Evolutionary conservation across 1,284 basidiomycete species (phyloP).

Genomic region (Exsudoporus floridanus): DNA sequence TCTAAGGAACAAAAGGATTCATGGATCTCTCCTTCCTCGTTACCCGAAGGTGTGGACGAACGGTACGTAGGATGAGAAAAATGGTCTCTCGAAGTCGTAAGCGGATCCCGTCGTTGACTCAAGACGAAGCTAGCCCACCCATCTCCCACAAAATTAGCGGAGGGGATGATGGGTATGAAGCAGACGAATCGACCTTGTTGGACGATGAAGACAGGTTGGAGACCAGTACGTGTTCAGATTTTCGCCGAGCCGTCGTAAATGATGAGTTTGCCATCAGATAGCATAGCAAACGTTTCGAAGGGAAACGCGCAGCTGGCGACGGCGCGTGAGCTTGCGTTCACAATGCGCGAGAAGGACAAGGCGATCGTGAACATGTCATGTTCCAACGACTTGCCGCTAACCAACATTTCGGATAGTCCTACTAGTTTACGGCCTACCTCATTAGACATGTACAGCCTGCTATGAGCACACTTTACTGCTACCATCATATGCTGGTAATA

Average conservation of each 20-base stretch:
- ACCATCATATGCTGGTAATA: neutral
- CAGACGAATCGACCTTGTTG: neutral
- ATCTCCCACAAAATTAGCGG: too few species aligned
- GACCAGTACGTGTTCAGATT: neutral
- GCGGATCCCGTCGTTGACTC: too few species aligned
- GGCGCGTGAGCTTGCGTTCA: constrained; percentile 52
- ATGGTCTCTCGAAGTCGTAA: too few species aligned
- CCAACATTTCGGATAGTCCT: constrained; percentile 51
- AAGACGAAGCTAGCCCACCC: too few species aligned
- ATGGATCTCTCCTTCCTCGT: too few species aligned
- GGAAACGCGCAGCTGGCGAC: constrained; percentile 42
- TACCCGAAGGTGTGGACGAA: too few species aligned
- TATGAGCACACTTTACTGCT: constrained; percentile 4
- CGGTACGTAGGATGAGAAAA: too few species aligned
- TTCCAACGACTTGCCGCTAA: constrained; percentile 25
- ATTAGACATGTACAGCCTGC: neutral
- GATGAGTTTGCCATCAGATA: constrained; percentile 35
- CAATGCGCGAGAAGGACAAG: constrained; percentile 67
- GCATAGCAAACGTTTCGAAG: constrained; percentile 61
- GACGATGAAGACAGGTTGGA: neutral
- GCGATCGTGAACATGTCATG: constrained; percentile 41
- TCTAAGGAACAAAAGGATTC: too few species aligned
- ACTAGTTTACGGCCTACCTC: too few species aligned
- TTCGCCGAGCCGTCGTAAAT: neutral
- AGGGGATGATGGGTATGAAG: neutral